Conservation (phyloP, 805 yeast species). For the Huiozyma naganishii region DNA sequence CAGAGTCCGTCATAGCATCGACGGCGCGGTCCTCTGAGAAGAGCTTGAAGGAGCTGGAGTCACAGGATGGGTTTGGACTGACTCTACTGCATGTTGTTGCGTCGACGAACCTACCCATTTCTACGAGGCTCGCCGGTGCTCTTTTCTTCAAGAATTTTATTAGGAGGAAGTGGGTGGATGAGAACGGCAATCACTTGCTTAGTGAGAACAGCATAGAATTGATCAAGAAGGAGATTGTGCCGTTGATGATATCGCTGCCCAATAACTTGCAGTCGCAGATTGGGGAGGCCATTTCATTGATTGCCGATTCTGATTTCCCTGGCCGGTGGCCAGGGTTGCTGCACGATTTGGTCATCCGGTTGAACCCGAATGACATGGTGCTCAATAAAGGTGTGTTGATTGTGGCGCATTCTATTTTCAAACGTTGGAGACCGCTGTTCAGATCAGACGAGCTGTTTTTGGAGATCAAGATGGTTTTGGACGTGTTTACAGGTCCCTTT, state of each 20-base stretch:
- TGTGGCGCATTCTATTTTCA: constrained; percentile 93
- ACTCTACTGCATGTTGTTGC: constrained; percentile 71
- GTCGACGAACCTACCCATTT: constrained; percentile 37
- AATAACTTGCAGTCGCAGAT: constrained; percentile 77
- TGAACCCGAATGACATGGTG: constrained; percentile 54
- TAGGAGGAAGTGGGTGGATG: constrained; percentile 81
- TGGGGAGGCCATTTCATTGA: constrained; percentile 85
- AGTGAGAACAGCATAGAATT: constrained; percentile 49
- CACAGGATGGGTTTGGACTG: constrained; percentile 62
- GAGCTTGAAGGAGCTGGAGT: constrained; percentile 51
- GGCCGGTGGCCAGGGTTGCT: constrained; percentile 73
- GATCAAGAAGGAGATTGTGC: constrained; percentile 67
- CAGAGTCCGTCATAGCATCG: constrained; percentile 54
- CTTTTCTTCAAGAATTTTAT: constrained; percentile 82
- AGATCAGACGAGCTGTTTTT: constrained; percentile 80
- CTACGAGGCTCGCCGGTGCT: constrained; percentile 78
- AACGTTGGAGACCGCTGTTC: constrained; percentile 91
- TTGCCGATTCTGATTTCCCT: constrained; percentile 95
- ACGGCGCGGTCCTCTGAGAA: constrained; percentile 60
- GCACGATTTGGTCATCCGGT: constrained; percentile 58
- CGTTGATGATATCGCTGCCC: constrained; percentile 78
- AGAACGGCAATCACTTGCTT: constrained; percentile 68
- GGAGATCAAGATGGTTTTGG: constrained; percentile 81
- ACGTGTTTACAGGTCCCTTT: constrained; percentile 73
- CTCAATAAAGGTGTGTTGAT: constrained; percentile 76